Evolutionary conservation across 495 filamentous ascomycete genomes (phyloP).

Genomic region (Lasiosphaeria miniovina): DNA sequence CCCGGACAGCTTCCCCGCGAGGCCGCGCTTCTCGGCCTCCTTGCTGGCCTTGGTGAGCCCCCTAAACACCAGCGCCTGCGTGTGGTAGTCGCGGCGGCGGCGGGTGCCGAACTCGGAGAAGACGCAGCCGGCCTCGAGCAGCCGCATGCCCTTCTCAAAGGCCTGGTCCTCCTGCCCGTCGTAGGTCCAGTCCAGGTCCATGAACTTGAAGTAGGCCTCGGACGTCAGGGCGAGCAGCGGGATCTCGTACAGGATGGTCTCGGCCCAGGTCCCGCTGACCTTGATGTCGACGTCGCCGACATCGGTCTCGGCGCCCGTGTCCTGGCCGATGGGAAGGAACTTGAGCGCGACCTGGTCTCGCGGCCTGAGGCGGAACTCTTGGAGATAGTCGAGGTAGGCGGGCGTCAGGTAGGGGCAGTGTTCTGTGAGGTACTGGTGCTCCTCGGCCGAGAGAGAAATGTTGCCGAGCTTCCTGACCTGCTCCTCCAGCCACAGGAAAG

Average conservation of each 20-base stretch:
- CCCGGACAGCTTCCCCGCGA: conserved; percentile 70
- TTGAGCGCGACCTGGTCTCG: conserved; percentile 70
- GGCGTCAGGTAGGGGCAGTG: conserved; percentile 79
- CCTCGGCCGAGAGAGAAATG: conserved; percentile 71
- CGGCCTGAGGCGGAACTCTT: conserved; percentile 75
- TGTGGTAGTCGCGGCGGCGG: conserved; percentile 83
- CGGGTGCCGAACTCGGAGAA: conserved; percentile 94
- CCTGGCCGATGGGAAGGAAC: conserved; percentile 60
- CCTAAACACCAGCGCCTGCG: conserved; percentile 88
- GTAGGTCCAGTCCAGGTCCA: conserved; percentile 85
- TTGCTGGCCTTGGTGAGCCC: conserved; percentile 72
- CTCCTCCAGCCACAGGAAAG: conserved; percentile 78
- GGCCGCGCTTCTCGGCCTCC: conserved; percentile 59
- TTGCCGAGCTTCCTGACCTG: conserved; percentile 81
- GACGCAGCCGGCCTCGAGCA: conserved; percentile 78
- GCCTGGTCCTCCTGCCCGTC: conserved; percentile 82
- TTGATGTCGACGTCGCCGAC: conserved; percentile 70
- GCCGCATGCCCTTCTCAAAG: conserved; percentile 65
- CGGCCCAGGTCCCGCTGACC: conserved; percentile 81
- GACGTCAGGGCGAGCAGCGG: conserved; percentile 87
- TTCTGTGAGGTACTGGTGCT: conserved; percentile 70
- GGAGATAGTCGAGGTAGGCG: conserved; percentile 75
- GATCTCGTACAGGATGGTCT: conserved; percentile 97
- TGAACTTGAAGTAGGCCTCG: conserved; percentile 96
- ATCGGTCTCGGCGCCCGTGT: conserved; percentile 65